phyloP scores from a whole-genome alignment of 139 green algal genomes.

The Helicosporidium sp. region DNA sequence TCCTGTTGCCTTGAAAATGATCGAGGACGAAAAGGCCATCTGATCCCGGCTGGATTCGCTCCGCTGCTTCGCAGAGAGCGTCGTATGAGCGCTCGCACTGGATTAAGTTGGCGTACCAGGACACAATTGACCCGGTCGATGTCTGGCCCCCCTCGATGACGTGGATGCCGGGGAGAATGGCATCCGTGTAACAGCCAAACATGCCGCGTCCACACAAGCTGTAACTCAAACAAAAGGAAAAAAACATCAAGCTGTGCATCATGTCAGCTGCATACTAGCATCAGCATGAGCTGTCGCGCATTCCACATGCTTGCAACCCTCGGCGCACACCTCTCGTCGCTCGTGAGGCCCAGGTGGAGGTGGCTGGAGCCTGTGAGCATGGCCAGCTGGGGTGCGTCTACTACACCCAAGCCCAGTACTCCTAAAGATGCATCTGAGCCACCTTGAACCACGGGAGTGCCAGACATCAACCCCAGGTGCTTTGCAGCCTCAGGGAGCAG shows the following conservation, averaged over 20 bases:
- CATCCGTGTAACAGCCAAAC: constrained; percentile 49
- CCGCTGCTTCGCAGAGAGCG: constrained; percentile 36
- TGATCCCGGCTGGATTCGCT: constrained; percentile 33
- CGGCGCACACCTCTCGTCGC: constrained; percentile 6
- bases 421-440: constrained; percentile 56
- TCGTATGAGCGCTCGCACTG: constrained; percentile 21
- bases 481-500: constrained; percentile 32
- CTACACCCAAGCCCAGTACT: constrained; percentile 56
- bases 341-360: constrained; percentile 52
- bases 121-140: constrained; percentile 38
- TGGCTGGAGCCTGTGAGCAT: constrained; percentile 61
- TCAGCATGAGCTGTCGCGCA: too few relatives aligned
- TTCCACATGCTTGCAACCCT: neutral
- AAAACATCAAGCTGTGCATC: too few relatives aligned
- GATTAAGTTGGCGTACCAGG: constrained; percentile 16
- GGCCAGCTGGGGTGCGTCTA: constrained; percentile 46
- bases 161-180: constrained; percentile 38
- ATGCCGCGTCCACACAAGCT: constrained; percentile 21
- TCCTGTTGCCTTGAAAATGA: constrained; percentile 72
- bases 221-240: neutral
- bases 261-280: too few relatives aligned
- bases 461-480: constrained; percentile 42
- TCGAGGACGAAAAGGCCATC: constrained; percentile 52
- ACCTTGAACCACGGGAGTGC: constrained; percentile 39
- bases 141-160: constrained; percentile 66